Percentiles rank a stretch among this genome's conserved stretches.
phyloP scores from a whole-genome alignment of 495 filamentous ascomycete species.

The Penicillium desertorum region DNA sequence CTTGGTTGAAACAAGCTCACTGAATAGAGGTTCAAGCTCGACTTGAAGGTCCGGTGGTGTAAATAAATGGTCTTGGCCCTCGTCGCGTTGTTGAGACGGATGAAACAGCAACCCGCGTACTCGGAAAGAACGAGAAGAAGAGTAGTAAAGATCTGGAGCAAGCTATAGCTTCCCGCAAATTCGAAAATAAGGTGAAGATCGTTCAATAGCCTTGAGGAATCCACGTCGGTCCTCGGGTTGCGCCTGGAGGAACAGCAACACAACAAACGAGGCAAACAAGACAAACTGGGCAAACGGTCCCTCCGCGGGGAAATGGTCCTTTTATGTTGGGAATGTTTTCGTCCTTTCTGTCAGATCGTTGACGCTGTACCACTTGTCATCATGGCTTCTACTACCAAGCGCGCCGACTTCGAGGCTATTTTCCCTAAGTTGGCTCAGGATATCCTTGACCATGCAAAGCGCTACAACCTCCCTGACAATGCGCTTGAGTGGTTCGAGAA shows the following conservation, averaged over 20 bases:
- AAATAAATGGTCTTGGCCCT: conserved; percentile 5
- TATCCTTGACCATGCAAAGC: conserved; percentile 68
- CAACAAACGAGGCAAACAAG: conserved; percentile 15
- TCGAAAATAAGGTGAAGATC: neutral
- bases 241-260: conserved; percentile 6
- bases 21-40: neutral
- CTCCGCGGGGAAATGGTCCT: conserved; percentile 20
- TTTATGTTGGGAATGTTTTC: conserved; percentile 6
- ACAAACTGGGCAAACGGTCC: conserved; percentile 34
- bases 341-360: conserved; percentile 8
- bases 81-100: conserved; percentile 1
- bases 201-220: conserved; percentile 1
- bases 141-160: neutral
- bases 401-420: conserved; percentile 82
- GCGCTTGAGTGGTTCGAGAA: conserved; percentile 85
- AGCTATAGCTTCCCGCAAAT: too few relatives aligned
- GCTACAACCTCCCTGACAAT: conserved; percentile 78
- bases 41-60: neutral
- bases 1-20: neutral
- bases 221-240: conserved; percentile 5
- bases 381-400: conserved; percentile 66
- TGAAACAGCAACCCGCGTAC: neutral
- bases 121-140: neutral
- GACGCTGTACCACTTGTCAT: conserved; percentile 20
- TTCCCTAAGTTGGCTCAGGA: conserved; percentile 80